A percentile compares a stretch with the other conserved stretches of the same genome.
Evolutionary conservation across 768 basidiomycete genomes (phyloP).

Genomic region (Amanita subjunquillea): DNA sequence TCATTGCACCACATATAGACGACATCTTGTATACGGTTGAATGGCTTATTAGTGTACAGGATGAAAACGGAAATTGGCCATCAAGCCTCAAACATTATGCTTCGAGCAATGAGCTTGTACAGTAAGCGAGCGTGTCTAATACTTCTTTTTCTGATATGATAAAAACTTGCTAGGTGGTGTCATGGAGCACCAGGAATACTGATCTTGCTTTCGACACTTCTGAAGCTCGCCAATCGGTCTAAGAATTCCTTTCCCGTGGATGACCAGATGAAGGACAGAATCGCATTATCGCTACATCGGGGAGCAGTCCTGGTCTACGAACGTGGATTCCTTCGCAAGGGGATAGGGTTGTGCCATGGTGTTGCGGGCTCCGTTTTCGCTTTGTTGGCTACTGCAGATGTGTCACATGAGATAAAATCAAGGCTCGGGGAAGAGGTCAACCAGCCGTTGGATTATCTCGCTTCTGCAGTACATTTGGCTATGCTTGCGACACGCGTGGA

Average conservation of each 20-base stretch:
- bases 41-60: conserved; percentile 39
- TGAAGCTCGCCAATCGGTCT: conserved; percentile 18
- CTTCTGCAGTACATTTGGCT: conserved; percentile 5
- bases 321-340: conserved; percentile 41
- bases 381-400: conserved; percentile 36
- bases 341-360: conserved; percentile 53
- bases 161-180: conserved; percentile 34
- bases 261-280: conserved; percentile 14
- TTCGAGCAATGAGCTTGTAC: conserved; percentile 30
- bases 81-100: conserved; percentile 16
- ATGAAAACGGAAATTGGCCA: conserved; percentile 43
- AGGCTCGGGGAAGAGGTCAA: neutral
- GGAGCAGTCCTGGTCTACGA: conserved; percentile 35
- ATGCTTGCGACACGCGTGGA: conserved; percentile 26
- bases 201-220: conserved; percentile 33
- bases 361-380: conserved; percentile 44
- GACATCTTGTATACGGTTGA: conserved; percentile 33
- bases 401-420: conserved; percentile 21
- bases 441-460: neutral
- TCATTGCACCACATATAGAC: conserved; percentile 26
- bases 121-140: conserved; percentile 23
- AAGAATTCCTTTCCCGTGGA: conserved; percentile 13
- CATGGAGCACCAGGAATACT: conserved; percentile 46
- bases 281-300: conserved; percentile 22
- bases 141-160: neutral